Evolutionary conservation across 192 early-diverging fungal species (phyloP).

Genomic region (Dissophora ornata): DNA sequence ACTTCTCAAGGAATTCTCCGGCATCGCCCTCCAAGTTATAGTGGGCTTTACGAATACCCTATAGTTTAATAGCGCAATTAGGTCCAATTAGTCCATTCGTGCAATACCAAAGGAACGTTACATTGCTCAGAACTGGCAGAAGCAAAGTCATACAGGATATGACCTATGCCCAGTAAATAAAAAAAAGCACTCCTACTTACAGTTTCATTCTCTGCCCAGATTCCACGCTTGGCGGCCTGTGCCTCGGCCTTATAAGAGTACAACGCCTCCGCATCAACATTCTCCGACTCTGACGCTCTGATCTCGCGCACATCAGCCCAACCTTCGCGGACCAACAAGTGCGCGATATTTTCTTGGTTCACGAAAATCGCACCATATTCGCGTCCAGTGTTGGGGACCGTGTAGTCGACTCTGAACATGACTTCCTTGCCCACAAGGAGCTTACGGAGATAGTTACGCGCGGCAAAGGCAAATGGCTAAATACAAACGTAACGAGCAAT

Average conservation of each 20-base stretch:
- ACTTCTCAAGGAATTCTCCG: slow-evolving; percentile 75
- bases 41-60: slow-evolving; percentile 63
- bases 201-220: slow-evolving; percentile 75
- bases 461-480: slow-evolving; percentile 83
- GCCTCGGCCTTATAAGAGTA: slow-evolving; percentile 79
- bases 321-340: slow-evolving; percentile 81
- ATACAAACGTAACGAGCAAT: too few species aligned
- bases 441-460: slow-evolving; percentile 90
- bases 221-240: slow-evolving; percentile 73
- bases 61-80: slow-evolving; percentile 4
- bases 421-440: slow-evolving; percentile 92
- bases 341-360: slow-evolving; percentile 72
- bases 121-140: too few species aligned
- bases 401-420: slow-evolving; percentile 84
- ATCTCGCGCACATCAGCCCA: slow-evolving; percentile 85
- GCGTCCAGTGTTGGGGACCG: slow-evolving; percentile 70
- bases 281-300: slow-evolving; percentile 56
- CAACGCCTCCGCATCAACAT: slow-evolving; percentile 61
- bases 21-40: slow-evolving; percentile 74
- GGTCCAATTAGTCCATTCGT: too few species aligned
- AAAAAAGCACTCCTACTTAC: slow-evolving; percentile 23
- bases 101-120: too few species aligned
- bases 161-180: too few species aligned
- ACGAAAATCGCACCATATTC: slow-evolving; percentile 72
- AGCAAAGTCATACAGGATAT: too few species aligned